These are phyloP conservation scores for Melanomma pulvis-pyrius DNA, from an alignment of 495 filamentous ascomycete species.

Conservation along the genomic window DNA sequence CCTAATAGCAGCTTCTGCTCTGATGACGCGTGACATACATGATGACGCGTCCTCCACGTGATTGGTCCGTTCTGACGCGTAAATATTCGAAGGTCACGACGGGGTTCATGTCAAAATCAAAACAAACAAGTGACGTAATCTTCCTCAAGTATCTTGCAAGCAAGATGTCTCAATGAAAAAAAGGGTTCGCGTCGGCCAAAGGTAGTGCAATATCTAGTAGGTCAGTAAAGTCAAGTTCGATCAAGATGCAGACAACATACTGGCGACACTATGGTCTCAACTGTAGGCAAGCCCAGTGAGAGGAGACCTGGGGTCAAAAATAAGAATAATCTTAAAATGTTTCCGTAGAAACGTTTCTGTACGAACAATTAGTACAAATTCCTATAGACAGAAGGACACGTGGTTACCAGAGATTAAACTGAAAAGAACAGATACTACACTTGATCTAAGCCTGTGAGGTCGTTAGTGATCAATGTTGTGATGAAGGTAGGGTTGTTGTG, in stretches of 20 bases:
- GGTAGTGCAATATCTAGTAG: not conserved
- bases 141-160: no score
- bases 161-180: not conserved
- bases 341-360: not conserved
- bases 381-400: constrained; percentile 58
- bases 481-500: not conserved
- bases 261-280: constrained; percentile 1
- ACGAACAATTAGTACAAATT: constrained; percentile 42
- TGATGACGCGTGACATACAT: no score
- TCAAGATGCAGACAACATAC: not conserved
- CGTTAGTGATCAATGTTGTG: constrained; percentile 31
- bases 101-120: no score
- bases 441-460: constrained; percentile 93
- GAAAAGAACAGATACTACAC: no score
- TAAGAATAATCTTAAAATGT: no score
- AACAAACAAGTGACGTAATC: no score
- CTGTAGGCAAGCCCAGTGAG: no score
- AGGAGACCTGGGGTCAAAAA: no score
- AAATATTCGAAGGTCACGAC: no score
- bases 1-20: no score
- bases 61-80: no score
- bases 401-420: constrained; percentile 42
- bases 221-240: not conserved
- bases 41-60: no score
- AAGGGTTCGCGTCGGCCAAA: not conserved